Percentiles rank a stretch among this genome's conserved stretches.
Evolutionary conservation across 2,329 filamentous ascomycete genomes (phyloP).

Genomic region (Aspergillus neoniger): DNA sequence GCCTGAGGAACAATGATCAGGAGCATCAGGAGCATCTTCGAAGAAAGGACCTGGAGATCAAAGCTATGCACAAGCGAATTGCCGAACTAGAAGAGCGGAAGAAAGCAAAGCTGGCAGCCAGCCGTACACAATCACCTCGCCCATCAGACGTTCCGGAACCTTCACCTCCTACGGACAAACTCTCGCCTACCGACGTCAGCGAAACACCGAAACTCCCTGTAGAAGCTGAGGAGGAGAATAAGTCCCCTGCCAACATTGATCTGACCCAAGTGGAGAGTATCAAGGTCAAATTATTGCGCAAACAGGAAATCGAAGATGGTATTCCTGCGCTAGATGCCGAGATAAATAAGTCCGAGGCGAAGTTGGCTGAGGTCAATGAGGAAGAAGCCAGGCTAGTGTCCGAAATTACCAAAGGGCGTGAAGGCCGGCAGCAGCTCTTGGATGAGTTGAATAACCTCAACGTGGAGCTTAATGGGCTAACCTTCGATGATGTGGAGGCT

Average conservation of each 20-base stretch:
- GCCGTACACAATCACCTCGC: conserved; percentile 39
- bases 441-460: conserved; percentile 53
- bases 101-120: conserved; percentile 44
- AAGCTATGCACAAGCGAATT: conserved; percentile 51
- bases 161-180: conserved; percentile 20
- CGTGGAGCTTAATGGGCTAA: conserved; percentile 50
- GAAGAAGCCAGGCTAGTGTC: conserved; percentile 45
- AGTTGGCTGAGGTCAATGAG: conserved; percentile 34
- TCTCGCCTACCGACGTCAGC: conserved; percentile 13
- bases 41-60: conserved; percentile 52
- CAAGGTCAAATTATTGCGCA: conserved; percentile 44
- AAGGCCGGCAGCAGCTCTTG: conserved; percentile 46
- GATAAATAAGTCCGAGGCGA: conserved; percentile 40
- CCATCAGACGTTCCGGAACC: conserved; percentile 26
- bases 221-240: background rate
- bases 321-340: conserved; percentile 51
- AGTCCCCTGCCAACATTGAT: conserved; percentile 19
- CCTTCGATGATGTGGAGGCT: conserved; percentile 48
- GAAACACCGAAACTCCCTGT: background rate
- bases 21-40: conserved; percentile 50
- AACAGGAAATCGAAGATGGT: conserved; percentile 52
- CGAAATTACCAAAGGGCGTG: conserved; percentile 50
- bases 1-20: conserved; percentile 37
- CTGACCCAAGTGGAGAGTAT: conserved; percentile 32
- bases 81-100: conserved; percentile 51